phyloP scores from a whole-genome alignment of 2,329 filamentous ascomycete species.

The Hansfordia pulvinata region DNA sequence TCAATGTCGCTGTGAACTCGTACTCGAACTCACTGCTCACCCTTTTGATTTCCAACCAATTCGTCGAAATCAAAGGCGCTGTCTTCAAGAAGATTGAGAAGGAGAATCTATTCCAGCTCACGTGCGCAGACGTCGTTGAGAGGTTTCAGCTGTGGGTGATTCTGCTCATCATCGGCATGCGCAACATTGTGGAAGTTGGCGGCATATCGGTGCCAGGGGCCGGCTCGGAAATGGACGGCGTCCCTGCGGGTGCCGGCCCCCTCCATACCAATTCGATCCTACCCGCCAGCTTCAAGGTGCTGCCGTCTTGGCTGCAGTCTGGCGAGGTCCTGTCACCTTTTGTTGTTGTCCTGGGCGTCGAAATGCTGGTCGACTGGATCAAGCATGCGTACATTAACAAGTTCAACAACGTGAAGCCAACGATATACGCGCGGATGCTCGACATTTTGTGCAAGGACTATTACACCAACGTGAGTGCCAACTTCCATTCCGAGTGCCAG shows the following conservation, averaged over 20 bases:
- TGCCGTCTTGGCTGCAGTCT: constrained; percentile 65
- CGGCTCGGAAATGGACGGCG: constrained; percentile 29
- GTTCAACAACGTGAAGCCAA: constrained; percentile 93
- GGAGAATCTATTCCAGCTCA: constrained; percentile 91
- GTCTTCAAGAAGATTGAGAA: constrained; percentile 99
- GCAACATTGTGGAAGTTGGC: constrained; percentile 92
- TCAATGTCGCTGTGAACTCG: constrained; percentile 96
- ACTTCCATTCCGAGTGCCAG: no score
- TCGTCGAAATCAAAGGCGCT: constrained; percentile 95
- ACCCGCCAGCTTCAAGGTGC: constrained; percentile 78
- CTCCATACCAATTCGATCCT: constrained; percentile 61
- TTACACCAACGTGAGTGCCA: constrained; percentile 64
- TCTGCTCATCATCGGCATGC: constrained; percentile 87
- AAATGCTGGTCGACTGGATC: constrained; percentile 93
- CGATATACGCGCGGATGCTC: constrained; percentile 77
- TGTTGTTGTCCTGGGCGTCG: constrained; percentile 82
- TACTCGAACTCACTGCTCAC: constrained; percentile 94
- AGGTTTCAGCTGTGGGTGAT: constrained; percentile 97
- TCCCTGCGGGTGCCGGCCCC: constrained; percentile 40
- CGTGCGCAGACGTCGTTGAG: constrained; percentile 92
- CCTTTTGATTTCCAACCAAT: constrained; percentile 89
- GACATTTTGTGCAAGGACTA: constrained; percentile 96
- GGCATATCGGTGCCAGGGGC: constrained; percentile 54
- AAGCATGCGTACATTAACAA: constrained; percentile 98
- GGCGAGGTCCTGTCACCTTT: constrained; percentile 89